Conservation (phyloP, 352 stramenopile species). For the Pythium guiyangense region DNA sequence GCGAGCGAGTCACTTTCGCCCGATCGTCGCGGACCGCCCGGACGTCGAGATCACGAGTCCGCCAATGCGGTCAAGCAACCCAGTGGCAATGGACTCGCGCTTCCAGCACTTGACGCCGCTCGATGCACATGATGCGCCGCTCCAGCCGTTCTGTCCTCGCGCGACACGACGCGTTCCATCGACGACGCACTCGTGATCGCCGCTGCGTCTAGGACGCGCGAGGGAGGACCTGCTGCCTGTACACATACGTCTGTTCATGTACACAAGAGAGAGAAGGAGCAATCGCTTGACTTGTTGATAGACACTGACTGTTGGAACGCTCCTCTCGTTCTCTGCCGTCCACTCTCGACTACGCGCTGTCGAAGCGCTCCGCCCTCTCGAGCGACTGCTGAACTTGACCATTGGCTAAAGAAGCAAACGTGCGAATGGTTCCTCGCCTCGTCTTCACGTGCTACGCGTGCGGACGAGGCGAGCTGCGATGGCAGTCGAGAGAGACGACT, state of each 20-base stretch:
- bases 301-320: background rate
- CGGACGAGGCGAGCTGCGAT: slow-evolving; percentile 7
- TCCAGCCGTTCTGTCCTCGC: slow-evolving; percentile 12
- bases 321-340: slow-evolving; percentile 2
- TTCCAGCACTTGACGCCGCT: slow-evolving; percentile 14
- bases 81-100: slow-evolving; percentile 18
- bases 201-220: background rate
- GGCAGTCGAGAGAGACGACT: slow-evolving; percentile 89
- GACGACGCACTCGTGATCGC: background rate
- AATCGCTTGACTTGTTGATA: background rate
- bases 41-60: slow-evolving; percentile 18
- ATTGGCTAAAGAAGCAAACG: slow-evolving; percentile 18
- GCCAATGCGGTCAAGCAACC: slow-evolving; percentile 15
- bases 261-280: background rate
- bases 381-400: slow-evolving; percentile 7
- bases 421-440: slow-evolving; percentile 15
- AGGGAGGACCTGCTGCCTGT: background rate
- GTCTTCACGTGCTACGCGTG: background rate
- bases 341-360: background rate
- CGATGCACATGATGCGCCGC: background rate
- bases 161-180: background rate
- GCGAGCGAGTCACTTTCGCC: slow-evolving; percentile 13
- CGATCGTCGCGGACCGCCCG: slow-evolving; percentile 15
- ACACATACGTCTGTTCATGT: background rate
- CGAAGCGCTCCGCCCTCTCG: background rate